Evolutionary conservation across 345 rosid genomes (phyloP).

Genomic region (Theobroma cacao): DNA sequence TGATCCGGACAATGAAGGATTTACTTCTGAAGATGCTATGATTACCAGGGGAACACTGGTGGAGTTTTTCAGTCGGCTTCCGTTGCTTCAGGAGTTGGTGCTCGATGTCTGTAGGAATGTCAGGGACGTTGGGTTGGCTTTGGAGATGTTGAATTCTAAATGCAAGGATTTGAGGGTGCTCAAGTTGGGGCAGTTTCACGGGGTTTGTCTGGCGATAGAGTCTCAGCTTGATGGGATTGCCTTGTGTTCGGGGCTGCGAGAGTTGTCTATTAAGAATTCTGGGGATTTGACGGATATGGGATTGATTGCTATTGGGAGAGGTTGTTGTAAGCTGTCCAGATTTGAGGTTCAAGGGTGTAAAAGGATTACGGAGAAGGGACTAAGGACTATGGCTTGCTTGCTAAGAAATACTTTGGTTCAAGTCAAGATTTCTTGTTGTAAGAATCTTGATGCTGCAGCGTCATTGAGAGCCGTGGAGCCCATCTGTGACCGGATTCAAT

Average conservation of each 20-base stretch:
- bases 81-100: constrained; percentile 57
- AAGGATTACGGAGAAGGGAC: constrained; percentile 62
- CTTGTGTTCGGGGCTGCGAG: constrained; percentile 51
- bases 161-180: constrained; percentile 53
- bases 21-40: constrained; percentile 52
- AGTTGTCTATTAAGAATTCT: constrained; percentile 59
- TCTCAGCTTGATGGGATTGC: constrained; percentile 77
- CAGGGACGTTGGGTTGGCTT: constrained; percentile 49
- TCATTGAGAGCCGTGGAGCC: constrained; percentile 71
- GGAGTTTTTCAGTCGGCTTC: constrained; percentile 51
- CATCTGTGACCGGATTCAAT: constrained; percentile 48
- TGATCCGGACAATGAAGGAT: constrained; percentile 45
- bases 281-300: constrained; percentile 81
- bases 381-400: constrained; percentile 59
- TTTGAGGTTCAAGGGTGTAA: constrained; percentile 87
- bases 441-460: constrained; percentile 49
- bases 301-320: constrained; percentile 72
- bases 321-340: constrained; percentile 54
- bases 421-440: constrained; percentile 69
- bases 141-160: constrained; percentile 53
- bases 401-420: constrained; percentile 48
- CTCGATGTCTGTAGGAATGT: constrained; percentile 69
- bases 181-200: constrained; percentile 71
- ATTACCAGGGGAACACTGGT: constrained; percentile 39
- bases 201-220: constrained; percentile 56